Percentiles rank a stretch among this genome's conserved stretches.
Conservation (phyloP, 371 early-diverging fungal species). For the Cokeromyces recurvatus region DNA sequence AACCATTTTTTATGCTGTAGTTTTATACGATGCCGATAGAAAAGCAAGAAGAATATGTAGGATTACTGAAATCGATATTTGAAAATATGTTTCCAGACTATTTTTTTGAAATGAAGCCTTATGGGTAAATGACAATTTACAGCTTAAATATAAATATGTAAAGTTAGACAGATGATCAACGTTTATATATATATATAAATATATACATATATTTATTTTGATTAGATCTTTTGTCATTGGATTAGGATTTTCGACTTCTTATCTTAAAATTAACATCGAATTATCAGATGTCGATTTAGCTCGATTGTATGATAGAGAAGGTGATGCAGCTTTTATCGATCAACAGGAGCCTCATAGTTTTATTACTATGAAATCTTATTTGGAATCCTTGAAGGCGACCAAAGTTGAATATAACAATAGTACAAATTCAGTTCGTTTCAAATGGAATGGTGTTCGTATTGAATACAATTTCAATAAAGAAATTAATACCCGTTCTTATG, state of each 20-base stretch:
- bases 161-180: too few species aligned
- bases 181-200: too few species aligned
- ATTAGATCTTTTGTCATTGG: not conserved
- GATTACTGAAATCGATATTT: too few species aligned
- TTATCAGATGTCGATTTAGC: conserved; percentile 6
- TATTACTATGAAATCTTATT: not conserved
- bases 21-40: too few species aligned
- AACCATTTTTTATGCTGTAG: too few species aligned
- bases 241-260: not conserved
- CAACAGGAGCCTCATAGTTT: not conserved
- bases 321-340: not conserved
- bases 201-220: too few species aligned
- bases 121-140: not conserved
- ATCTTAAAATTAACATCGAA: conserved; percentile 3
- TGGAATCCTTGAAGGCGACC: not conserved
- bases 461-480: conserved; percentile 12
- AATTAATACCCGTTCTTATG: not conserved
- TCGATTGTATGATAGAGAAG: not conserved
- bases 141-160: not conserved
- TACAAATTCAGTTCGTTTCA: not conserved
- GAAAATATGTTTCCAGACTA: not conserved
- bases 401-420: not conserved
- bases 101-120: not conserved
- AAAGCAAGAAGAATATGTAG: too few species aligned
- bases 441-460: not conserved